Conservation (phyloP, 2,329 filamentous ascomycete genomes). For the Cercospora brassicicola region DNA sequence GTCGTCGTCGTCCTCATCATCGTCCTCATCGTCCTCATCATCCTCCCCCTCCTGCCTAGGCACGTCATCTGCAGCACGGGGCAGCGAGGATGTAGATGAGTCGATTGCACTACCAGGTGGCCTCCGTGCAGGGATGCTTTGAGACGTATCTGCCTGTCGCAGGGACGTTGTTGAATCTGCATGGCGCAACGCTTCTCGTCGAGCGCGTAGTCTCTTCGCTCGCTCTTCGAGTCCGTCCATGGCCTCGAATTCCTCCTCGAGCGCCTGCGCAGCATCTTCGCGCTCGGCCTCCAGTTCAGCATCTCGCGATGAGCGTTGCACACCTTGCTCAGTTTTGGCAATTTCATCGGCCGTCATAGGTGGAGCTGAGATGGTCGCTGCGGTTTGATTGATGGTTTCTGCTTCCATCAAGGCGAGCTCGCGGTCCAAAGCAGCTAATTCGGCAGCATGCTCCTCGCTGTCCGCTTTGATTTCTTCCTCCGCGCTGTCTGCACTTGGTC, state of each 20-base stretch:
- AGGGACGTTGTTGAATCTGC: not conserved
- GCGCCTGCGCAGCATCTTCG: conserved; percentile 48
- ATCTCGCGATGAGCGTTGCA: conserved; percentile 45
- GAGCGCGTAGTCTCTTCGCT: conserved; percentile 47
- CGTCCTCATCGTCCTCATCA: conserved; percentile 14
- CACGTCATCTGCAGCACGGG: not conserved
- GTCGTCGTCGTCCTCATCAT: conserved; percentile 27
- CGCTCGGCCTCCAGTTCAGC: conserved; percentile 51
- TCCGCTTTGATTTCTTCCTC: conserved; percentile 17
- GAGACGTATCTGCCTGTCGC: not conserved
- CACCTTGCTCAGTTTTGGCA: conserved; percentile 48
- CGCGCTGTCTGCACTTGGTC: not conserved
- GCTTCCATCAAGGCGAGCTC: conserved; percentile 60
- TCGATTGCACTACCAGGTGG: not conserved
- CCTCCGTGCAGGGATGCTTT: not conserved
- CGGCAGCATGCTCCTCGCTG: conserved; percentile 29
- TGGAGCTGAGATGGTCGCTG: conserved; percentile 46
- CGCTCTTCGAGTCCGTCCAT: conserved; percentile 52
- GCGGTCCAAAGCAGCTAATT: conserved; percentile 75
- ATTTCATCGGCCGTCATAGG: conserved; percentile 50
- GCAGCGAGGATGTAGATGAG: not conserved
- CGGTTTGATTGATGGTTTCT: conserved; percentile 21
- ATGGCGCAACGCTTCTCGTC: conserved; percentile 45
- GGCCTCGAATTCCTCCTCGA: conserved; percentile 53
- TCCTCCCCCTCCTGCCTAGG: not conserved